Percentiles rank a stretch among this genome's conserved stretches.
Evolutionary conservation across 2,329 filamentous ascomycete species (phyloP).

Genomic region (Dothistroma pini): DNA sequence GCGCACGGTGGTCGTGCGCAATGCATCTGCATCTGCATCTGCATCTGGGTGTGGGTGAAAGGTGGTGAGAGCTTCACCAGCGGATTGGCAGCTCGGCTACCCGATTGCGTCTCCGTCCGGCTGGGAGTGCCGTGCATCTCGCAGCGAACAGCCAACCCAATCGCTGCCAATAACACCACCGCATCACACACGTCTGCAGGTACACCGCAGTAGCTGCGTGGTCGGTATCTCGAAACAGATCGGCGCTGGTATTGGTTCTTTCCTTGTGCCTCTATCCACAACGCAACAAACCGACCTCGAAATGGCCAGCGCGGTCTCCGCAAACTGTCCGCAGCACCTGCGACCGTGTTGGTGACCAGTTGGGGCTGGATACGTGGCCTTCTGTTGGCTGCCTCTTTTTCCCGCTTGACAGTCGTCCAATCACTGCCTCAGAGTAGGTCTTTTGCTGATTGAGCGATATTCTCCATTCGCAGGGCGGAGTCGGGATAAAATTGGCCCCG

Average conservation of each 20-base stretch:
- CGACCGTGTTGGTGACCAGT: background rate
- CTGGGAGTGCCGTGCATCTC: background rate
- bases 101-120: background rate
- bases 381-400: background rate
- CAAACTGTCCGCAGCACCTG: background rate
- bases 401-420: background rate
- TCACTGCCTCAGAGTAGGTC: background rate
- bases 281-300: background rate
- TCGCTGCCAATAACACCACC: background rate
- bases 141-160: background rate
- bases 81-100: background rate
- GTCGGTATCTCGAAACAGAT: background rate
- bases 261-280: background rate
- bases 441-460: background rate
- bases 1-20: background rate
- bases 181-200: background rate
- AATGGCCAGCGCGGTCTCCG: background rate
- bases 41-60: background rate
- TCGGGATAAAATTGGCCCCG: background rate
- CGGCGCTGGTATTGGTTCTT: background rate
- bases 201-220: background rate
- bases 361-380: background rate
- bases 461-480: background rate
- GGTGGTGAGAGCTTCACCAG: background rate
- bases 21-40: too few relatives aligned